Percentiles rank a stretch among this genome's conserved stretches.
These are phyloP conservation scores for Sabuloglossum arenarium DNA, from an alignment of 495 filamentous ascomycete species.

Conservation along the genomic window DNA sequence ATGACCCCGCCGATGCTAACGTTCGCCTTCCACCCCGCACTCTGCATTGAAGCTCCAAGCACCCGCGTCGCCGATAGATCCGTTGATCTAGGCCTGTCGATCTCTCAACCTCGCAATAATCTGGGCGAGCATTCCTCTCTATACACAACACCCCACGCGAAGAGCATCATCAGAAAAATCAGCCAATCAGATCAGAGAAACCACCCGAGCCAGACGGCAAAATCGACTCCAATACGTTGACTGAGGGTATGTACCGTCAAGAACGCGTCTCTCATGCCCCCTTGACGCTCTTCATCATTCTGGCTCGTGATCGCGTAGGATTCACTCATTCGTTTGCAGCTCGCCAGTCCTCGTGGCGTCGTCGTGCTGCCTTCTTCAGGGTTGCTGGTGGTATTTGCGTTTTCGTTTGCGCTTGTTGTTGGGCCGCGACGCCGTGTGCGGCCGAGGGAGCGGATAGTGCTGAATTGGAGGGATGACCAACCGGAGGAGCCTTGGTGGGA, in stretches of 20 bases:
- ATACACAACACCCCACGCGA: neutral
- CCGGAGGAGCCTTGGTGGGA: conserved; percentile 14
- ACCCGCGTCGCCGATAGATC: no score
- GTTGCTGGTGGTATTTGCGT: neutral
- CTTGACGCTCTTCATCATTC: conserved; percentile 41
- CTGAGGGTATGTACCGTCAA: conserved; percentile 28
- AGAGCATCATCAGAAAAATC: neutral
- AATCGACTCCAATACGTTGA: neutral
- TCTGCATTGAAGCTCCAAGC: no score
- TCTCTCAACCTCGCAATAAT: neutral
- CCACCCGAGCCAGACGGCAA: neutral
- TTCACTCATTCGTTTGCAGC: conserved; percentile 35
- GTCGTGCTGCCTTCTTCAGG: neutral
- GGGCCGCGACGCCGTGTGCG: neutral
- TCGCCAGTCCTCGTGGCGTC: conserved; percentile 24
- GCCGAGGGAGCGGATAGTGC: conserved; percentile 4
- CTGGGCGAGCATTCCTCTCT: neutral
- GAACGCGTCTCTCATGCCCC: conserved; percentile 37
- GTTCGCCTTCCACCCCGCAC: no score
- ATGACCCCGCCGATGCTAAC: no score
- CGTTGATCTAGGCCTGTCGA: neutral
- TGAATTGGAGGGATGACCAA: conserved; percentile 18
- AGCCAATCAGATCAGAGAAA: no score
- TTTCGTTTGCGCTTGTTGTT: no score
- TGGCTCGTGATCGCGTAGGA: conserved; percentile 41